Evolutionary conservation across 495 filamentous ascomycete species (phyloP), one percentile per base, ranked within the genome.

Genomic region (Penicillium goetzii): DNA sequence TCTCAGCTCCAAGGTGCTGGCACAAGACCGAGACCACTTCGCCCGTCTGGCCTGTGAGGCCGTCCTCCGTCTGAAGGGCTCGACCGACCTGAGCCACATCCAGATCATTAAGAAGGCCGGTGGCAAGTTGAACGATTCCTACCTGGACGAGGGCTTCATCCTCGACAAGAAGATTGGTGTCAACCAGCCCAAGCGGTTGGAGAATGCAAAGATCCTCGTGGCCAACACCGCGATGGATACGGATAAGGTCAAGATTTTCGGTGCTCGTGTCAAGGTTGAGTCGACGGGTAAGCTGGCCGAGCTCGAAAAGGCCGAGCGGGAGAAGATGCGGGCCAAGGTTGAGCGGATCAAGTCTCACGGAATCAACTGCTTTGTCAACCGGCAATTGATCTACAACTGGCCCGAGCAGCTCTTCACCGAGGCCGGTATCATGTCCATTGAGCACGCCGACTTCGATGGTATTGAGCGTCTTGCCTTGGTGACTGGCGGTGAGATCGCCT

Each of bases 351-450:
- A 98, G 86, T 86, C 92, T 36, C 96, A 99, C 71, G 95, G 95
- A 43, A 97, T 99, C 81, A 99, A 99, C 85, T 98, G 96, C 83
- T 99, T 99, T 80, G 96, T 99, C 73, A 99, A 99, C 84, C 85
- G 95, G 63, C 95, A 99, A 74, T 85, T 99, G 50, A 99, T 99
- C 79, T 99, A 99, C 85, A 99, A 99, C 85, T 98, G 95, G 94
- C 95, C 95, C 36, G 95, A 99, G 76, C 96, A 98, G 79, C 89
- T 99, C 54, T 99, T 99, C 75, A 91, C 94, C 26, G 95, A 99
- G 74, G 94, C 93, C 11, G 96, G 95, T 56, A 98, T 99, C 78
- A 88, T 96, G 81, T 97, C 93, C 17, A 99, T 99, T 69, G 95
- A 99, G 82, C 95, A 99, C 74, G 95, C 95, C 63, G 95, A 99